A percentile compares a stretch with the other conserved stretches of the same genome.
Conservation (phyloP, 768 basidiomycete species). For the Suillus alpinus region DNA sequence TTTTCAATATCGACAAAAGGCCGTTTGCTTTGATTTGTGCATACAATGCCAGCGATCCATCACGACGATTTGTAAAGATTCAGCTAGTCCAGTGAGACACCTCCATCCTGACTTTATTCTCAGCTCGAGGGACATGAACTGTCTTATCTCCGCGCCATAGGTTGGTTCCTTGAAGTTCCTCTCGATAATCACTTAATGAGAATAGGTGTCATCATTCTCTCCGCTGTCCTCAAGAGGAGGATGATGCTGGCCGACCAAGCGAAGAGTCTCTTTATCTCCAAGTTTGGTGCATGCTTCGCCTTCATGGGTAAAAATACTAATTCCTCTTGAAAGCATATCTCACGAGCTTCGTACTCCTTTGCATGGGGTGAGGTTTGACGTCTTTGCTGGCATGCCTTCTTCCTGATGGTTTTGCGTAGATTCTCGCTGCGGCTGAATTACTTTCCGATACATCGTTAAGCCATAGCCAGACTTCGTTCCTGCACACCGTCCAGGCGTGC, state of each 20-base stretch:
- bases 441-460: conserved; percentile 80
- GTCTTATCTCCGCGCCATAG: conserved; percentile 89
- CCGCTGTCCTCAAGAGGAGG: conserved; percentile 85
- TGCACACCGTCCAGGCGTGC: conserved; percentile 92
- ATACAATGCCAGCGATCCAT: conserved; percentile 81
- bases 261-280: conserved; percentile 89
- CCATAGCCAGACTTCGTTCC: conserved; percentile 78
- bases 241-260: conserved; percentile 96
- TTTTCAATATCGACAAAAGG: conserved; percentile 89
- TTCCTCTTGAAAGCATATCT: conserved; percentile 55
- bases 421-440: conserved; percentile 90
- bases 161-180: conserved; percentile 30
- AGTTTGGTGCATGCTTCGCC: conserved; percentile 44
- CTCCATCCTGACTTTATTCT: conserved; percentile 11
- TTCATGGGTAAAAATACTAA: neutral
- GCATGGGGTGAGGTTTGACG: conserved; percentile 62
- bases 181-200: conserved; percentile 3
- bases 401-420: conserved; percentile 39
- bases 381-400: neutral
- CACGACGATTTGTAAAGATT: conserved; percentile 70
- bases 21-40: conserved; percentile 90
- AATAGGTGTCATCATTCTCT: conserved; percentile 84
- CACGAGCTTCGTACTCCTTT: conserved; percentile 90
- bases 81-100: neutral
- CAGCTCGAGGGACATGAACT: conserved; percentile 87